These are phyloP conservation scores for Neocucurbitaria cava DNA, from an alignment of 2,329 filamentous ascomycete species.

Conservation along the genomic window DNA sequence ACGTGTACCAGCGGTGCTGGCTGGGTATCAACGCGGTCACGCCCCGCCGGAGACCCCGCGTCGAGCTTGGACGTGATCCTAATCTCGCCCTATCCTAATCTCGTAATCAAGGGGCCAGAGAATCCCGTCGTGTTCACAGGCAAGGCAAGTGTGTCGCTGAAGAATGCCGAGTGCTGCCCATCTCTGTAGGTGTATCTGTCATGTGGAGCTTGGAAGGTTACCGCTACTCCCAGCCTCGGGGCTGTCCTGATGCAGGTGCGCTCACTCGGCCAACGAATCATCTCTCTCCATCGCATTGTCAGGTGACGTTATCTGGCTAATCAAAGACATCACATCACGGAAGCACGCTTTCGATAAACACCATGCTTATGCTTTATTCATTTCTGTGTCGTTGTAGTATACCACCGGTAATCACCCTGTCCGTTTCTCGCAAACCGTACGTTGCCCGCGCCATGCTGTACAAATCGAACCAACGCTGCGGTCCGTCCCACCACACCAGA, in stretches of 20 bases:
- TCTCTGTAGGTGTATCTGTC: conserved; percentile 3
- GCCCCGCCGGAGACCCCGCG: conserved; percentile 26
- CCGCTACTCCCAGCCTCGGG: conserved; percentile 11
- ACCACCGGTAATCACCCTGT: conserved; percentile 14
- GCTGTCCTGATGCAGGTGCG: conserved; percentile 14
- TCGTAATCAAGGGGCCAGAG: conserved; percentile 18
- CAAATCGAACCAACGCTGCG: conserved; percentile 16
- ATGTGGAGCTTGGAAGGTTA: conserved; percentile 8
- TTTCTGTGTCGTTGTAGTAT: conserved; percentile 15
- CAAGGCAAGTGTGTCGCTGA: not conserved
- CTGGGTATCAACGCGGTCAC: conserved; percentile 16
- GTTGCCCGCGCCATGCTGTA: conserved; percentile 24
- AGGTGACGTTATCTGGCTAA: conserved; percentile 32
- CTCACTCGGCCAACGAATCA: conserved; percentile 14
- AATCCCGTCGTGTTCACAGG: not conserved
- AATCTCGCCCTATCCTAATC: not conserved
- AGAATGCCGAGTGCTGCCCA: conserved; percentile 9
- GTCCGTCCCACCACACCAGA: conserved; percentile 27
- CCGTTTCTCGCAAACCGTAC: conserved; percentile 14
- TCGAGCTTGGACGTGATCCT: conserved; percentile 13
- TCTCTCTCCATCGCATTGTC: conserved; percentile 11
- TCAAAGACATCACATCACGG: conserved; percentile 12
- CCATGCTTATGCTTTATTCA: conserved; percentile 12
- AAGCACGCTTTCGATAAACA: not conserved
- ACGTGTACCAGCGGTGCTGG: conserved; percentile 8